Evolutionary conservation across 202 grass and related monocot species (phyloP).

Genomic region (Setaria viridis): DNA sequence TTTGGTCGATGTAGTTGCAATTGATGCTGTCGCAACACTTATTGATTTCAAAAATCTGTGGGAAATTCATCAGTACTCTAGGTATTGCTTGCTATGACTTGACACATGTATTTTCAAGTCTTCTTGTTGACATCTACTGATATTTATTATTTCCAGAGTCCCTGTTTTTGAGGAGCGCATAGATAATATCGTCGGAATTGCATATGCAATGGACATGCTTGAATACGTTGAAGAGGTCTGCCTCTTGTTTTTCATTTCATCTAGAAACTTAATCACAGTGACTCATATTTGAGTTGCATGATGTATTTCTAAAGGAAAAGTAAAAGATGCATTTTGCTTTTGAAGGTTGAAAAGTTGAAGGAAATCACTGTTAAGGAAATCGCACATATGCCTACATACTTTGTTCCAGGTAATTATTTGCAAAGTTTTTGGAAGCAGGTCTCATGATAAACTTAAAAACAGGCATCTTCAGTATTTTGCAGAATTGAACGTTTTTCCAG

Average conservation of each 20-base stretch:
- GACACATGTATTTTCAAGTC: constrained; percentile 39
- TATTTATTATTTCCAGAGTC: constrained; percentile 73
- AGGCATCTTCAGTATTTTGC: constrained; percentile 9
- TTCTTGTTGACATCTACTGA: constrained; percentile 38
- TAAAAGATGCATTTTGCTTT: constrained; percentile 54
- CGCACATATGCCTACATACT: constrained; percentile 86
- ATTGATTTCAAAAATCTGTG: constrained; percentile 94
- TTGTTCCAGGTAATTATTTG: constrained; percentile 79
- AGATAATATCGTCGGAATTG: constrained; percentile 99
- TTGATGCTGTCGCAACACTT: constrained; percentile 77
- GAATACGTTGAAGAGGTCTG: constrained; percentile 87
- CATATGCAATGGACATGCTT: constrained; percentile 99
- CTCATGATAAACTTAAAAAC: constrained; percentile 12
- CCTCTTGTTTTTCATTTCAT: constrained; percentile 25
- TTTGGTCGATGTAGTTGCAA: constrained; percentile 94
- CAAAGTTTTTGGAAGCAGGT: constrained; percentile 18
- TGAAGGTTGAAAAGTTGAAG: constrained; percentile 93
- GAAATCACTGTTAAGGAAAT: constrained; percentile 92
- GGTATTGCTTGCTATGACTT: constrained; percentile 58
- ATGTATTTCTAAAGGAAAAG: constrained; percentile 37
- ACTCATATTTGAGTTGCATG: constrained; percentile 28
- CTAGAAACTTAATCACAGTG: constrained; percentile 1
- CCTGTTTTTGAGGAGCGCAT: constrained; percentile 98
- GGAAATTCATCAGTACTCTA: constrained; percentile 96
- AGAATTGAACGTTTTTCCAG: not conserved